A percentile compares a stretch with the other conserved stretches of the same genome.
These are phyloP conservation scores for Fusarium coffeatum DNA, from an alignment of 2,329 filamentous ascomycete genomes.

Conservation along the genomic window DNA sequence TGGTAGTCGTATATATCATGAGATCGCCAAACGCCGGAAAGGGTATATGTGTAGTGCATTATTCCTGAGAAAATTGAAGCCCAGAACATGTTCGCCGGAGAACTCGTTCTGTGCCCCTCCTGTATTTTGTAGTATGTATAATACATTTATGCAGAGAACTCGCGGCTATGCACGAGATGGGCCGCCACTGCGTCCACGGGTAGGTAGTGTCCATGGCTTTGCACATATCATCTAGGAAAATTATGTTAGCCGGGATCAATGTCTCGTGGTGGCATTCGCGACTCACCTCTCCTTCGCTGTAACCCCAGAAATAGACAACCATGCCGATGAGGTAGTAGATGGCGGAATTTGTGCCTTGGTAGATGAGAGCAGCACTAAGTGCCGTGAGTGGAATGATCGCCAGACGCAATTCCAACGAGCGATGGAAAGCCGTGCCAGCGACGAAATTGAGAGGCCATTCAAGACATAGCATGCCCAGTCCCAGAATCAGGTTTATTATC, in stretches of 20 bases:
- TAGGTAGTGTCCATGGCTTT: slow-evolving; percentile 76
- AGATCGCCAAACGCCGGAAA: slow-evolving; percentile 31
- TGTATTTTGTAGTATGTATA: slow-evolving; percentile 29
- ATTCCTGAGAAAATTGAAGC: slow-evolving; percentile 13
- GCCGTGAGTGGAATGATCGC: slow-evolving; percentile 83
- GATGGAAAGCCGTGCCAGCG: slow-evolving; percentile 82
- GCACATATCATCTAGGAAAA: slow-evolving; percentile 71
- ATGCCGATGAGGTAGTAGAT: slow-evolving; percentile 92
- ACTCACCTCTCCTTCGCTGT: slow-evolving; percentile 93
- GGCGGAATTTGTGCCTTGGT: slow-evolving; percentile 92
- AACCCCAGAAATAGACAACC: slow-evolving; percentile 94
- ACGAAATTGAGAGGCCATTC: slow-evolving; percentile 89
- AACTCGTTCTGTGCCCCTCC: slow-evolving; percentile 6
- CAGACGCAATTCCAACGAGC: slow-evolving; percentile 87
- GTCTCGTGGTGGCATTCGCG: neutral
- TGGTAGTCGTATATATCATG: slow-evolving; percentile 35
- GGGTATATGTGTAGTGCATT: slow-evolving; percentile 28
- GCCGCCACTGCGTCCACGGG: slow-evolving; percentile 56
- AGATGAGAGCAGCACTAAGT: slow-evolving; percentile 80
- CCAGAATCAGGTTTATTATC: slow-evolving; percentile 87
- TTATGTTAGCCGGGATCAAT: slow-evolving; percentile 16
- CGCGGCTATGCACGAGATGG: slow-evolving; percentile 36
- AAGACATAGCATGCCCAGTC: slow-evolving; percentile 81
- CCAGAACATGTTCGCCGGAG: slow-evolving; percentile 10
- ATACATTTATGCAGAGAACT: slow-evolving; percentile 24